phyloP scores from a whole-genome alignment of 805 yeast genomes.

The Starmerella khaoyaiensis region DNA sequence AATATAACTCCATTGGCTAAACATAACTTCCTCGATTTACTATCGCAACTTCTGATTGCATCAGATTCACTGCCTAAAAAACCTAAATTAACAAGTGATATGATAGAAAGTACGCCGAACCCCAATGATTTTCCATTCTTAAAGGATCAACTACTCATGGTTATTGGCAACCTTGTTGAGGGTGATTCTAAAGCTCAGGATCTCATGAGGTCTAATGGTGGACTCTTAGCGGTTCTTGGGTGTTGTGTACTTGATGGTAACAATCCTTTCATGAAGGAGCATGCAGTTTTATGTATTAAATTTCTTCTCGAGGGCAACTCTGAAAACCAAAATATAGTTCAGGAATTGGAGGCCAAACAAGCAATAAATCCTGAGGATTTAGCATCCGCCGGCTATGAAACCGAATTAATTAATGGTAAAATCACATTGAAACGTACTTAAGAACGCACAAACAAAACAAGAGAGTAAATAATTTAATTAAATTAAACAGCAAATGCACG shows the following conservation, averaged over 20 bases:
- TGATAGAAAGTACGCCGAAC: conserved; percentile 5
- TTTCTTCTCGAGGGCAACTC: conserved; percentile 51
- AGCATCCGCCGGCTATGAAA: conserved; percentile 66
- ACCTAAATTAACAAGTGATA: conserved; percentile 1
- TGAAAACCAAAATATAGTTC: conserved; percentile 65
- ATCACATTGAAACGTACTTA: conserved; percentile 36
- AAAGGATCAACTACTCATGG: conserved; percentile 2
- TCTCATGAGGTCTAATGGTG: conserved; percentile 47
- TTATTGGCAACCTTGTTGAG: conserved; percentile 49
- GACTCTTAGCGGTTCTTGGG: conserved; percentile 57
- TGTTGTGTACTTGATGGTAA: conserved; percentile 76
- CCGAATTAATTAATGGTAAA: conserved; percentile 60
- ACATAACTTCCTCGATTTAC: too few relatives aligned
- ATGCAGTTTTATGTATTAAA: conserved; percentile 66
- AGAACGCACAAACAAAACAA: conserved; percentile 4
- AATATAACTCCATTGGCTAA: too few relatives aligned
- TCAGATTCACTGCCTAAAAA: conserved; percentile 4
- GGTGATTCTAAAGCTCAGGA: conserved; percentile 58
- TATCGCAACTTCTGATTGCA: conserved; percentile 2
- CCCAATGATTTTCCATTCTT: conserved; percentile 14
- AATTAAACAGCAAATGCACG: conserved; percentile 3
- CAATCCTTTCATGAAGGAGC: conserved; percentile 69
- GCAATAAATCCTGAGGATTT: conserved; percentile 46
- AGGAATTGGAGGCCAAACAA: conserved; percentile 60
- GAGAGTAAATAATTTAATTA: conserved; percentile 2